These are phyloP conservation scores for Curvularia hawaiiensis DNA, from an alignment of 2,329 filamentous ascomycete species.

Conservation along the genomic window DNA sequence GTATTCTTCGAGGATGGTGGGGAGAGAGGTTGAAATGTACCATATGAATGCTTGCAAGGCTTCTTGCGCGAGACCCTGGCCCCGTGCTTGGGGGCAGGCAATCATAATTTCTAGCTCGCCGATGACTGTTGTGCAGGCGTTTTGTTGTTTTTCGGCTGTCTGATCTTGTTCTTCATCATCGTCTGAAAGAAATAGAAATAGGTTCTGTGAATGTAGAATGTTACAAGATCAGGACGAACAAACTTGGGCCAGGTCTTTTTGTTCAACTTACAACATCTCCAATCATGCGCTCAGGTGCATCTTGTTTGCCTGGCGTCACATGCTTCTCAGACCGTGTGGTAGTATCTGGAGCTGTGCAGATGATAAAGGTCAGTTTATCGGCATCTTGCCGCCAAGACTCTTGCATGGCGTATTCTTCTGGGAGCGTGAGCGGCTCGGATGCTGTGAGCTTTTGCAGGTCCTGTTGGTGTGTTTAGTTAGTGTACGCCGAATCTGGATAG, in stretches of 20 bases:
- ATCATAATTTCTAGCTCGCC: conserved; percentile 92
- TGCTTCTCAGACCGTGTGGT: background rate
- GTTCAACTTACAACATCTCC: conserved; percentile 48
- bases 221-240: background rate
- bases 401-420: conserved; percentile 90
- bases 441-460: conserved; percentile 83
- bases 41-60: conserved; percentile 70
- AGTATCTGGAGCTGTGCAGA: conserved; percentile 56
- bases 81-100: conserved; percentile 62
- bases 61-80: conserved; percentile 68
- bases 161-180: conserved; percentile 10
- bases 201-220: conserved; percentile 41
- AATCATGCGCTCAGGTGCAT: conserved; percentile 57
- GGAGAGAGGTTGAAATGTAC: conserved; percentile 65
- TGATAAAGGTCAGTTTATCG: conserved; percentile 93
- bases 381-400: conserved; percentile 78
- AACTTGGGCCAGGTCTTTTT: background rate
- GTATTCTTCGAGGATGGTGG: conserved; percentile 64
- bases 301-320: conserved; percentile 48
- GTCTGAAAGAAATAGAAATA: conserved; percentile 68
- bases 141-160: conserved; percentile 20
- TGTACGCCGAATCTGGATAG: background rate
- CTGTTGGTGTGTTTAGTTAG: conserved; percentile 4
- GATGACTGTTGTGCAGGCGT: conserved; percentile 11
- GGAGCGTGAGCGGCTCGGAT: conserved; percentile 79